Evolutionary conservation across 768 basidiomycete species (phyloP), one percentile per base, ranked within the genome.

Genomic region (Tricholoma bakamatsutake): DNA sequence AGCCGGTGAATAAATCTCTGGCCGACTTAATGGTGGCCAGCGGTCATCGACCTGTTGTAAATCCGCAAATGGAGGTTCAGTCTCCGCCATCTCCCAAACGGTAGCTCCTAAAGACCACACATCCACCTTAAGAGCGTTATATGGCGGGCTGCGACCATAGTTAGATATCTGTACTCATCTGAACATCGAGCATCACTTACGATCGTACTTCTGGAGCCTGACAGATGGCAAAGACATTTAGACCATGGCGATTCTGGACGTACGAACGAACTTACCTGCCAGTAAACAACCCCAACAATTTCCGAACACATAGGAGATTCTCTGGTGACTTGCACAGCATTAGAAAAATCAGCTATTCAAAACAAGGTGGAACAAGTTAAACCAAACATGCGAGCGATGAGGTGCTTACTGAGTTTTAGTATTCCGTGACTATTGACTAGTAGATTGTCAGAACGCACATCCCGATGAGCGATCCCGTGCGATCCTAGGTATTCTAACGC

Each of bases 81-180:
- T 80, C 64, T 92, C 80, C 1, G 87, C 86, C 69, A 88, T 78
- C 64, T 92, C 90, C 90, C 90, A 91, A 0, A 88, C 78, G 0
- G 90, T 92, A 0, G 90, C 90, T 1, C 90, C 90, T 5, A 90
- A 73, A 0, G 88, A 90, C 88, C 88, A 92, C 0, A 86, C 75
- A 57, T 92, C 90, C 46, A 90, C 82, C 66, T 85, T 85, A 42
- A 90, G 76, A 1, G 83, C 80, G 62, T 92, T 76, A 62, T 92
- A 91, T 0, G 83, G 73, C 10, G 85, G 84, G 50, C 85, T 87
- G 31, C 24, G 52, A 13, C 35, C 13, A 50, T 12, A 50, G 66
- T 9, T 62, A 59, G 45, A 43, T 37, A 30, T 52, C 33, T 31
- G 28, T 34, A 37, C 31, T 7, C 13, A 35, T 18, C 39, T 27